A percentile compares a stretch with the other conserved stretches of the same genome.
These are phyloP conservation scores for Exidia glandulosa DNA, from an alignment of 768 basidiomycete species.

Conservation along the genomic window DNA sequence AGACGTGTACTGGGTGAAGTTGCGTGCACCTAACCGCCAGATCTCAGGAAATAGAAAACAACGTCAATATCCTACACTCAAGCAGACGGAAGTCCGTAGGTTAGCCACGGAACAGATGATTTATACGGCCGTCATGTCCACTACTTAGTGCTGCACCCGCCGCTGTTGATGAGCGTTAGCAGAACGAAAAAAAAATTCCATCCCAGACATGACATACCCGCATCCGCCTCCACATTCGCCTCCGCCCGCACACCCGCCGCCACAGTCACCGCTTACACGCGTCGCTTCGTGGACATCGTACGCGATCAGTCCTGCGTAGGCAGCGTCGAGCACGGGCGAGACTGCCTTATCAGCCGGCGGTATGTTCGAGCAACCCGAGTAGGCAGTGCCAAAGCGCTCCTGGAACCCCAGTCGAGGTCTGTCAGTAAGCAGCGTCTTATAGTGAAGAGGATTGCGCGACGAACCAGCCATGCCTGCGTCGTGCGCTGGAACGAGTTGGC, in stretches of 20 bases:
- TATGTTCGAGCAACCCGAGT: not conserved
- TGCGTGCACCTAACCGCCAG: too few species aligned
- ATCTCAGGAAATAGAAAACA: too few species aligned
- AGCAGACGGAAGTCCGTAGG: too few species aligned
- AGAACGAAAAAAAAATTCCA: not conserved
- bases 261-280: not conserved
- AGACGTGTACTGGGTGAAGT: too few species aligned
- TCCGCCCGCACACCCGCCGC: not conserved
- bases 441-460: not conserved
- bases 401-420: not conserved
- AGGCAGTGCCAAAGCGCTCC: not conserved
- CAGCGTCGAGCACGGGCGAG: too few species aligned
- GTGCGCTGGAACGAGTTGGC: not conserved
- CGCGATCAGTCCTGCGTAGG: too few species aligned
- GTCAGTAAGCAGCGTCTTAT: not conserved
- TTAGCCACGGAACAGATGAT: too few species aligned
- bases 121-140: too few species aligned
- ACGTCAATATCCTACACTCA: too few species aligned
- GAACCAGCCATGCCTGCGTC: conserved; percentile 1
- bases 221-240: not conserved
- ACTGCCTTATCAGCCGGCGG: not conserved
- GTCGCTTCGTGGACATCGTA: not conserved
- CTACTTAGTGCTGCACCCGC: not conserved
- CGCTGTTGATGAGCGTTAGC: not conserved
- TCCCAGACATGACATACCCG: not conserved